Evolutionary conservation across 768 basidiomycete genomes (phyloP).

Genomic region (Boletus subparvulus): DNA sequence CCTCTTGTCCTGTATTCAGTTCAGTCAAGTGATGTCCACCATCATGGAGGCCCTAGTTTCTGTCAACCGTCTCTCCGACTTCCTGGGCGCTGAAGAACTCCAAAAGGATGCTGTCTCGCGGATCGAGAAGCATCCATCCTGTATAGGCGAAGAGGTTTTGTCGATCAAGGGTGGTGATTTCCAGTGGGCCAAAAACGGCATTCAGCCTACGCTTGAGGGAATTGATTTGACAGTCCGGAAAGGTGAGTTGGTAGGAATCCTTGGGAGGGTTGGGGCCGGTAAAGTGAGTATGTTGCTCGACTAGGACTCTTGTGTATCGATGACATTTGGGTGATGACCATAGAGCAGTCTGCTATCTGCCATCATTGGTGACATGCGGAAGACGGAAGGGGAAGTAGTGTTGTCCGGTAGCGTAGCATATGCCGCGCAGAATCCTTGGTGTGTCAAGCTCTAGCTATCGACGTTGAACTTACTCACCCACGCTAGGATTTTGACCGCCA

Average conservation of each 20-base stretch:
- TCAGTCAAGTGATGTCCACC: conserved; percentile 69
- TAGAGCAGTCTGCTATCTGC: conserved; percentile 75
- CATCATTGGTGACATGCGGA: conserved; percentile 84
- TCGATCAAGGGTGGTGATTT: conserved; percentile 77
- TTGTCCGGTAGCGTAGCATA: conserved; percentile 75
- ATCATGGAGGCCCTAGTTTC: conserved; percentile 87
- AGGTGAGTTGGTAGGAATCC: conserved; percentile 79
- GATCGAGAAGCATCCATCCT: conserved; percentile 39
- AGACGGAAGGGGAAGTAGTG: conserved; percentile 67
- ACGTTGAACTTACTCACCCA: neutral
- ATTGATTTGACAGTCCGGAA: conserved; percentile 74
- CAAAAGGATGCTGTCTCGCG: conserved; percentile 72
- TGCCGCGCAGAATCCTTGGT: conserved; percentile 87
- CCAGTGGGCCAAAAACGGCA: conserved; percentile 60
- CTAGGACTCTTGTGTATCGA: neutral
- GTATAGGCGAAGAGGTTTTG: conserved; percentile 62
- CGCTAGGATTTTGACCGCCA: conserved; percentile 75
- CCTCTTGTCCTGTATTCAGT: conserved; percentile 37
- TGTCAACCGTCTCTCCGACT: conserved; percentile 69
- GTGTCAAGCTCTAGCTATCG: conserved; percentile 11
- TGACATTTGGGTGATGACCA: neutral
- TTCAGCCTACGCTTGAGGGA: conserved; percentile 66
- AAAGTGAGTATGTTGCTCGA: conserved; percentile 50
- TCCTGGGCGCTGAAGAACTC: conserved; percentile 76
- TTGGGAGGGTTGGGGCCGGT: conserved; percentile 90